These are phyloP conservation scores for Fagus crenata DNA, from an alignment of 306 rosid species.

Conservation along the genomic window DNA sequence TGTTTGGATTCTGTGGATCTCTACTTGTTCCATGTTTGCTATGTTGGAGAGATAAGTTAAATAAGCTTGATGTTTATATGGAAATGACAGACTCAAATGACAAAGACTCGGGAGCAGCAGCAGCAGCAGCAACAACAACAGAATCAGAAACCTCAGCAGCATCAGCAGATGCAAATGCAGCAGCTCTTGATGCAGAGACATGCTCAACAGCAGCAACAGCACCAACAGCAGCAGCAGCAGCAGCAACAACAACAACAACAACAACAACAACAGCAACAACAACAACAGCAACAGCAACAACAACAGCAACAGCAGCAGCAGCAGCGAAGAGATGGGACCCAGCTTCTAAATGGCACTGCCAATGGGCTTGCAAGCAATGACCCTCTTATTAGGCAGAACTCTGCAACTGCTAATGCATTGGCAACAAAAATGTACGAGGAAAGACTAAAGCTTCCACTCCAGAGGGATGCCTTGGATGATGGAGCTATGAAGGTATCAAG, in stretches of 20 bases:
- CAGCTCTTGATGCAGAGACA: conserved; percentile 46
- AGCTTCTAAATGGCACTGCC: conserved; percentile 35
- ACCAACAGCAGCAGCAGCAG: not conserved
- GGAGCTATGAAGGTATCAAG: conserved; percentile 47
- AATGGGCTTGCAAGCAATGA: conserved; percentile 42
- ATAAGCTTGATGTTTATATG: conserved; percentile 23
- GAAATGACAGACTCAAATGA: conserved; percentile 46
- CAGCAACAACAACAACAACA: conserved; percentile 20
- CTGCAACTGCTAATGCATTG: conserved; percentile 43
- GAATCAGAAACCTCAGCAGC: conserved; percentile 44
- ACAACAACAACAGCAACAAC: conserved; percentile 32
- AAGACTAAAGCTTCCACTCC: conserved; percentile 46
- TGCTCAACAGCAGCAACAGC: conserved; percentile 43
- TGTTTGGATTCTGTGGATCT: conserved; percentile 19
- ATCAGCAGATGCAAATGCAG: conserved; percentile 48
- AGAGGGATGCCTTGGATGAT: conserved; percentile 51
- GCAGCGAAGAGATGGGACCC: conserved; percentile 45
- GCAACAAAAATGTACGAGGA: conserved; percentile 48
- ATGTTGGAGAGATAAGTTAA: conserved; percentile 11
- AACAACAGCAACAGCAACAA: not conserved
- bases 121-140: conserved; percentile 32
- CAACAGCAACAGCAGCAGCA: conserved; percentile 30
- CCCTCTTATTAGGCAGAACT: conserved; percentile 47
- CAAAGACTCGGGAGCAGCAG: conserved; percentile 48
- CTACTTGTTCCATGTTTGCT: conserved; percentile 18